Evolutionary conservation across 331 rosid species (phyloP).

Genomic region (Pyracantha coccinea): DNA sequence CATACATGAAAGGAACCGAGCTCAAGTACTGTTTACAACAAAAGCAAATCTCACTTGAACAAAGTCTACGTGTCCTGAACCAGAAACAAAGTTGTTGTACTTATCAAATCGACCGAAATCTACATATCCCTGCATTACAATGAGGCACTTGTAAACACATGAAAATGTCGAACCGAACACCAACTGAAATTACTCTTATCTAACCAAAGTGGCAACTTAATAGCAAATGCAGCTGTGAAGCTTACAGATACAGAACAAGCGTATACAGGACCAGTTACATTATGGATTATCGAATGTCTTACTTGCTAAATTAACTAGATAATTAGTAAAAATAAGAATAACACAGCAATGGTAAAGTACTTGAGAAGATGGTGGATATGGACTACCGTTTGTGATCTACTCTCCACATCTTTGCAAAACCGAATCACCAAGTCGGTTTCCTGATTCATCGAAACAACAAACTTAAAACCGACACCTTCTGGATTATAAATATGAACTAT

Average conservation of each 20-base stretch:
- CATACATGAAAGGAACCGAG: background rate
- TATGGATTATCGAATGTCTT: background rate
- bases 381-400: conserved; percentile 75
- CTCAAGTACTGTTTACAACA: background rate
- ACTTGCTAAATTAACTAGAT: too few species aligned
- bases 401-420: conserved; percentile 93
- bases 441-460: conserved; percentile 31
- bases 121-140: conserved; percentile 68
- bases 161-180: background rate
- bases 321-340: background rate
- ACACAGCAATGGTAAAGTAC: conserved; percentile 11
- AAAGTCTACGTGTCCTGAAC: conserved; percentile 57
- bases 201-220: background rate
- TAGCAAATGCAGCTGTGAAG: background rate
- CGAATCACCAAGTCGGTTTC: conserved; percentile 68
- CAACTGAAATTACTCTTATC: background rate
- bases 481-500: background rate
- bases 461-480: background rate
- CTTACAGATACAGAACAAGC: background rate
- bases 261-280: background rate
- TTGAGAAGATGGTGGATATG: conserved; percentile 20
- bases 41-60: conserved; percentile 61
- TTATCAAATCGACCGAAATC: conserved; percentile 76
- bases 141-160: conserved; percentile 13
- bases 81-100: conserved; percentile 63